Percentiles rank a stretch among this genome's conserved stretches.
Conservation (phyloP, 2,329 filamentous ascomycete genomes). For the Conoideocrella luteorostrata region DNA sequence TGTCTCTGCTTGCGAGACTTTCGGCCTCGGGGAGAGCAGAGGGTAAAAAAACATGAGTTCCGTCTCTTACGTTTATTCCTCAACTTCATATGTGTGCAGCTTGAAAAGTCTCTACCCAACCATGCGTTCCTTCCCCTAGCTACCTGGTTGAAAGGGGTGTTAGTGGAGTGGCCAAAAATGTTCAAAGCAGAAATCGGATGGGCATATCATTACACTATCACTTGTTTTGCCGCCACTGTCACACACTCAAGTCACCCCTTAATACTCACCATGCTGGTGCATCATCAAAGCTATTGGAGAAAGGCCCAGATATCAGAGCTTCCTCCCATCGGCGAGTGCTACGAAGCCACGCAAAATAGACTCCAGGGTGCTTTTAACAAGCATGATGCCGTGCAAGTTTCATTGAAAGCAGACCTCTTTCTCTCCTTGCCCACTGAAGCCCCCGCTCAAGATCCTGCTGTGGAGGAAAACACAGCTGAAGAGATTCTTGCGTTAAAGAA, state of each 20-base stretch:
- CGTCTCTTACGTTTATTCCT: neutral
- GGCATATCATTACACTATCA: neutral
- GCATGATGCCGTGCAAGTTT: neutral
- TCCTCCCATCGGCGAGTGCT: neutral
- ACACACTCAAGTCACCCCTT: neutral
- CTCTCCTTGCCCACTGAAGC: too few relatives aligned
- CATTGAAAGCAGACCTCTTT: too few relatives aligned
- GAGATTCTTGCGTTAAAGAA: too few relatives aligned
- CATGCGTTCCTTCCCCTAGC: neutral
- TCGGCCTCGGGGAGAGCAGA: neutral
- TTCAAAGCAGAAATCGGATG: neutral
- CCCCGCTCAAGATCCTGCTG: too few relatives aligned
- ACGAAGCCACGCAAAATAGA: neutral
- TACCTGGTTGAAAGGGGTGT: neutral
- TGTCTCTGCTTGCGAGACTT: neutral
- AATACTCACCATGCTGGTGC: neutral
- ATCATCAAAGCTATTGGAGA: neutral
- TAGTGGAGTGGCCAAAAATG: neutral
- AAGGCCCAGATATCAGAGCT: neutral
- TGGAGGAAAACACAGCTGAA: too few relatives aligned
- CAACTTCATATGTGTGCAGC: neutral
- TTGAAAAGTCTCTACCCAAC: neutral
- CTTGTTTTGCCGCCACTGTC: neutral
- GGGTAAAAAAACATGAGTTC: neutral
- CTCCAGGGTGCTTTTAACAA: neutral